A percentile compares a stretch with the other conserved stretches of the same genome.
Evolutionary conservation across 805 yeast genomes (phyloP).

Genomic region (Sugiyamaella marilandica): DNA sequence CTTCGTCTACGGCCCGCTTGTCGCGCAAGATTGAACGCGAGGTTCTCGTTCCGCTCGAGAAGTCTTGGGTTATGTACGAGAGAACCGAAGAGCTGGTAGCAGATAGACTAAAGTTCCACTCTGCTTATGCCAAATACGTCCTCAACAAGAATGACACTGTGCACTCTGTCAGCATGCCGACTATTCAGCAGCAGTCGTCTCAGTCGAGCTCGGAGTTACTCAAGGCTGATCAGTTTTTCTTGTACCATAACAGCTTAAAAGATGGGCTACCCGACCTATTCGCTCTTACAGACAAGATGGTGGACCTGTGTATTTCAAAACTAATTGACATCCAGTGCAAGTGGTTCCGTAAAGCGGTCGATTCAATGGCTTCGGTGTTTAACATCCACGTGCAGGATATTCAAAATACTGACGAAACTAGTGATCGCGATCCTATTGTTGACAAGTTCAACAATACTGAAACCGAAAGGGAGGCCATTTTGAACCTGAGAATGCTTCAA

Average conservation of each 20-base stretch:
- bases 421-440: constrained; percentile 14
- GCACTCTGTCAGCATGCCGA: neutral
- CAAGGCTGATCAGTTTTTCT: constrained; percentile 22
- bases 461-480: neutral
- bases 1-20: constrained; percentile 16
- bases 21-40: constrained; percentile 16
- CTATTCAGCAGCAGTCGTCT: constrained; percentile 4
- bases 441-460: constrained; percentile 9
- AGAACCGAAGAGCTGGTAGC: constrained; percentile 15
- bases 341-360: constrained; percentile 24
- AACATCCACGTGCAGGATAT: constrained; percentile 14
- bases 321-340: constrained; percentile 19
- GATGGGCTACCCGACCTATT: constrained; percentile 24
- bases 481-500: constrained; percentile 9
- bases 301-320: constrained; percentile 14
- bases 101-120: constrained; percentile 17
- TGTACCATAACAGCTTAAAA: constrained; percentile 21
- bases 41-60: constrained; percentile 17
- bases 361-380: constrained; percentile 21
- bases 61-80: constrained; percentile 19
- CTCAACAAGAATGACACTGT: constrained; percentile 7
- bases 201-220: constrained; percentile 9
- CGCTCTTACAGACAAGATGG: constrained; percentile 14
- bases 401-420: constrained; percentile 6
- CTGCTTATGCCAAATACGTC: constrained; percentile 20